These are phyloP conservation scores for Holtermanniella nyarrowii DNA, from an alignment of 768 basidiomycete species.

Conservation along the genomic window DNA sequence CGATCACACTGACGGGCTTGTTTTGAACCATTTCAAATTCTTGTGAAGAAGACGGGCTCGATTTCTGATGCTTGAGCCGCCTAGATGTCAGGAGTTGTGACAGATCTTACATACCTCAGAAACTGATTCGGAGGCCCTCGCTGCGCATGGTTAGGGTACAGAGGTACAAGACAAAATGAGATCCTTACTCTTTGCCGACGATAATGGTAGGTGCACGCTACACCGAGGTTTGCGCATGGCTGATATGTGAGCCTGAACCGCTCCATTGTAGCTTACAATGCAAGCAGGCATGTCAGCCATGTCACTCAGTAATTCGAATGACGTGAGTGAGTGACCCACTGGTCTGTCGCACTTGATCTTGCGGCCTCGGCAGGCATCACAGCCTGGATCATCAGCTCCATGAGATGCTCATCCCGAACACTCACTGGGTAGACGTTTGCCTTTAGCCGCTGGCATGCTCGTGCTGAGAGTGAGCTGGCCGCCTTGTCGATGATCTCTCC, in stretches of 20 bases:
- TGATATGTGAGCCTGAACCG: not conserved
- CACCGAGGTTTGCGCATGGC: not conserved
- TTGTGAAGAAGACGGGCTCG: no score
- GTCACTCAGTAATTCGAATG: not conserved
- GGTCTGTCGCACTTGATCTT: not conserved
- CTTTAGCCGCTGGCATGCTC: not conserved
- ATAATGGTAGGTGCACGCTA: not conserved
- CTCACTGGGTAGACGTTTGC: not conserved
- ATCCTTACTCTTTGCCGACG: not conserved
- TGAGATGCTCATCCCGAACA: not conserved
- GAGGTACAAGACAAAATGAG: not conserved
- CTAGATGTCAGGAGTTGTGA: no score
- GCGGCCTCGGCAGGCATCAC: not conserved
- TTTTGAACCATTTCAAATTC: no score
- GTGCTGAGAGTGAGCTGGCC: no score
- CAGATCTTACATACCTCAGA: not conserved
- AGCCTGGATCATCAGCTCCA: not conserved
- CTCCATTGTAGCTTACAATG: not conserved
- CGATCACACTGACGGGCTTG: no score
- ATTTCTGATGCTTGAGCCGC: no score
- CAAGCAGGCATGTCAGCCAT: not conserved
- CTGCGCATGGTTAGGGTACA: not conserved
- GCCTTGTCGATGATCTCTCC: no score
- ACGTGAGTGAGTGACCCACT: not conserved
- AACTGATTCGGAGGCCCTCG: not conserved